Base-by-base conservation (phyloP, 192 early-diverging fungal genomes). In the Phlyctochytrium planicorne region DNA sequence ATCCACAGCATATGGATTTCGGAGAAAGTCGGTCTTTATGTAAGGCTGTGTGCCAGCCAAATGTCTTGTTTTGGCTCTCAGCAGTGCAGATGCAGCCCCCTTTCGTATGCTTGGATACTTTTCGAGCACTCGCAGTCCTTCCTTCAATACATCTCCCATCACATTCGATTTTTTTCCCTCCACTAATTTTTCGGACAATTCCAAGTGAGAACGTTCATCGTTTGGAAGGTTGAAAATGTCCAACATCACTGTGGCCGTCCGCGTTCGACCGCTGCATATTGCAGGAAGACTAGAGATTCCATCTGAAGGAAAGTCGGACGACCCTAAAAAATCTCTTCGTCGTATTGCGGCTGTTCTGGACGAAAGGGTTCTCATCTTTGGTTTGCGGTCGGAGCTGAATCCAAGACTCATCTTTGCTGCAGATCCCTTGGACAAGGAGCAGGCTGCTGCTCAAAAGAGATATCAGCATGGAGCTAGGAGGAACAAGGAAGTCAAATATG, bases 401-500 rank as follows among this genome's bases (percentile, higher is more conserved):
- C 12, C 56, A 10, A 29, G 56, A 59, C 12, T 23, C 56, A 23
- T 23, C 20, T 59, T 29, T 59, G 56, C n/a, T 17, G 10, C 24
- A 70, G 70, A 72, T 57, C 70, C 70, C 25, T 55, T 30, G 17
- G 70, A 72, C 36, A 47, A 47, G 53, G 62, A 24, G 56, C 27
- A 47, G 29, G 53, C 10, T 47, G 32, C 17, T 32, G 36, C 16
- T 25, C 37, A 1, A 47, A 60, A 29, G 6, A 68, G 60, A 1
- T 78, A 78, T 40, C 31, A 20, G 17, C 71, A 73, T 63, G 64
- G 68, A 1, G 20, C 71, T 6, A 67, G 50, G 17, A 47, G 76
- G 29, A 59, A 65, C 70, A 69, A 71, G 35, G 84, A 88, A 88
- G 86, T 68, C 80, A 86, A 53, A 74, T 94, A 65, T 79, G 86